Conservation (phyloP, 2,329 filamentous ascomycete genomes). For the Anisogramma anomala region DNA sequence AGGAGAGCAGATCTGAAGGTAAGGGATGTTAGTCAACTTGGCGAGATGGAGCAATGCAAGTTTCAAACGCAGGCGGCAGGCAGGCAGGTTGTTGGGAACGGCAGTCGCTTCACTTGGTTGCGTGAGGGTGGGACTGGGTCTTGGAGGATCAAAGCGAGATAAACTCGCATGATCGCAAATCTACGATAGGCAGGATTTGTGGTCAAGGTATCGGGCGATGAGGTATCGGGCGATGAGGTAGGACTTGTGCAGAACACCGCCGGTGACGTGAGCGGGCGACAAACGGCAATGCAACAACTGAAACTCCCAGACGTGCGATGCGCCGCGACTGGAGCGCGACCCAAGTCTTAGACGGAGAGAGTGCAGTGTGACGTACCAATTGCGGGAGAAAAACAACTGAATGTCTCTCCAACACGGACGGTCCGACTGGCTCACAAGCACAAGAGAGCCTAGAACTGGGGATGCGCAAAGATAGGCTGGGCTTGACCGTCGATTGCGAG, state of each 20-base stretch:
- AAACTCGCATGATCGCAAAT: too few species aligned
- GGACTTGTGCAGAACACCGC: too few species aligned
- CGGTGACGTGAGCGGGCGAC: too few species aligned
- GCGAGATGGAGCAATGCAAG: not conserved
- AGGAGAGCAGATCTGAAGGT: constrained; percentile 20
- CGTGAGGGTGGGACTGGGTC: too few species aligned
- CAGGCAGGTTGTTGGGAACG: not conserved
- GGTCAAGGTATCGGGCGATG: not conserved
- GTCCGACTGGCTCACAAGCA: constrained; percentile 22
- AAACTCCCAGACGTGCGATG: constrained; percentile 17
- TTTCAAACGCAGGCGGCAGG: not conserved
- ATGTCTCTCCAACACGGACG: constrained; percentile 77
- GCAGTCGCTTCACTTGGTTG: too few species aligned
- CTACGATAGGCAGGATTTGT: constrained; percentile 3
- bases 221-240: not conserved
- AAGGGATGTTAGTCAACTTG: not conserved
- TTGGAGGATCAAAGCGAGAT: too few species aligned
- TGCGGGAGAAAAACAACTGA: constrained; percentile 93
- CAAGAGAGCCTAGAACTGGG: constrained; percentile 6
- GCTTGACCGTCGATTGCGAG: constrained; percentile 18
- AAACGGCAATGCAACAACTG: constrained; percentile 2
- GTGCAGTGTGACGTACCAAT: constrained; percentile 43
- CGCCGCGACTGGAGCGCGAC: constrained; percentile 15
- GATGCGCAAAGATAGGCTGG: constrained; percentile 11
- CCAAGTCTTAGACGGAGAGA: constrained; percentile 14